Evolutionary conservation across 129 eudicot genomes (phyloP).

Genomic region (Helichrysum umbraculigerum): DNA sequence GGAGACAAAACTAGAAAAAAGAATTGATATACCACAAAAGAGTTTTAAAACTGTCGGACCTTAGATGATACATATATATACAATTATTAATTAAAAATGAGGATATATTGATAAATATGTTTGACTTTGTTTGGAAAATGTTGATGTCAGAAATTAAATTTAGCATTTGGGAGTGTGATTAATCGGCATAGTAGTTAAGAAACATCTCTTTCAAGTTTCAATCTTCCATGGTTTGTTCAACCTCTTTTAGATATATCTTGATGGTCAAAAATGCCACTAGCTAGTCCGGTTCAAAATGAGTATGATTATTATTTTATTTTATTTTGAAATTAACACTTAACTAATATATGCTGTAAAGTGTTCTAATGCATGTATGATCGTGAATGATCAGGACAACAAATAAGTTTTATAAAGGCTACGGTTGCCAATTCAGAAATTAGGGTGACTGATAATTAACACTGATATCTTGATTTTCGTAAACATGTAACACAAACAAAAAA

Average conservation of each 20-base stretch:
- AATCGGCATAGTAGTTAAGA: conserved; percentile 20
- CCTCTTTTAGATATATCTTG: conserved; percentile 24
- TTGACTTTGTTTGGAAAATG: conserved; percentile 31
- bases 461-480: too few species aligned
- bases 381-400: too few species aligned
- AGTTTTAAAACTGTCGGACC: conserved; percentile 28
- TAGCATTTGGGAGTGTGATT: conserved; percentile 2
- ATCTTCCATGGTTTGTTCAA: conserved; percentile 15
- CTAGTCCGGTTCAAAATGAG: too few species aligned
- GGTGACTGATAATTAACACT: too few species aligned
- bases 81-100: neutral
- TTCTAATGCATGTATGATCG: too few species aligned
- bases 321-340: neutral
- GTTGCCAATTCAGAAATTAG: too few species aligned
- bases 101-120: conserved; percentile 14
- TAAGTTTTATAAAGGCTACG: too few species aligned
- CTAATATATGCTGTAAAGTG: too few species aligned
- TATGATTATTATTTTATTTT: too few species aligned
- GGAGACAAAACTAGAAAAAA: conserved; percentile 28
- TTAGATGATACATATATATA: conserved; percentile 18
- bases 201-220: conserved; percentile 6
- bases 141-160: neutral
- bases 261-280: too few species aligned
- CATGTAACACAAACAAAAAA: too few species aligned
- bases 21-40: conserved; percentile 16